Percentiles rank a stretch among this genome's conserved stretches.
Evolutionary conservation across 148 eudicot species (phyloP).

Genomic region (Rhododendron ovatum): DNA sequence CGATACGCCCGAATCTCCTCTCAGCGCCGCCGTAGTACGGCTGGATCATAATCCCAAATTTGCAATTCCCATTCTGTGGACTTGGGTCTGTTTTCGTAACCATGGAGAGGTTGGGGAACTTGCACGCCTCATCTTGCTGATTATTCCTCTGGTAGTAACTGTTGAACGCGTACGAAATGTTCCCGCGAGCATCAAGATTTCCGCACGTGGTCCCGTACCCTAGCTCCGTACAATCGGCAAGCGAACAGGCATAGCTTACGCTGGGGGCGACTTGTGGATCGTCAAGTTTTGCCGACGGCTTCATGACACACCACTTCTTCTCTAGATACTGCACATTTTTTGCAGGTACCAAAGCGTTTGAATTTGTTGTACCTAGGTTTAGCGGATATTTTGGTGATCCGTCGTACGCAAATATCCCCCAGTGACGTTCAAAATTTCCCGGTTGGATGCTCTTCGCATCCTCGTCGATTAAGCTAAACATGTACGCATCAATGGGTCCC

Average conservation of each 20-base stretch:
- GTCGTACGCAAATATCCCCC: constrained; percentile 77
- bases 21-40: constrained; percentile 41
- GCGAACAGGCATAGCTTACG: constrained; percentile 77
- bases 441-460: constrained; percentile 83
- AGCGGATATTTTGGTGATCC: constrained; percentile 68
- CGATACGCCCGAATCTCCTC: constrained; percentile 11
- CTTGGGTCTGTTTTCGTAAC: constrained; percentile 61
- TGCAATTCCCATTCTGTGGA: constrained; percentile 55
- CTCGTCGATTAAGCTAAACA: constrained; percentile 82
- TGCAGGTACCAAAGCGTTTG: constrained; percentile 40
- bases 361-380: constrained; percentile 55
- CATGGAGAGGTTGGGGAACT: constrained; percentile 53
- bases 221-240: constrained; percentile 77
- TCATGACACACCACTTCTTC: constrained; percentile 76
- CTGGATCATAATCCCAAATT: constrained; percentile 57
- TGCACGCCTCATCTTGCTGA: constrained; percentile 73
- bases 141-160: constrained; percentile 75
- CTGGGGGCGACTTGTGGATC: constrained; percentile 55
- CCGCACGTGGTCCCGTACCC: constrained; percentile 79
- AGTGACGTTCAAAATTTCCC: constrained; percentile 82
- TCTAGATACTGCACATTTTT: constrained; percentile 46
- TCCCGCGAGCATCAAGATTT: constrained; percentile 58
- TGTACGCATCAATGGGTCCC: constrained; percentile 61
- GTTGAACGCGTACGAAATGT: constrained; percentile 75
- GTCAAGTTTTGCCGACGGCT: constrained; percentile 46